These are phyloP conservation scores for Hansenula lynferdii DNA, from an alignment of 1,139 yeast genomes.

Conservation along the genomic window DNA sequence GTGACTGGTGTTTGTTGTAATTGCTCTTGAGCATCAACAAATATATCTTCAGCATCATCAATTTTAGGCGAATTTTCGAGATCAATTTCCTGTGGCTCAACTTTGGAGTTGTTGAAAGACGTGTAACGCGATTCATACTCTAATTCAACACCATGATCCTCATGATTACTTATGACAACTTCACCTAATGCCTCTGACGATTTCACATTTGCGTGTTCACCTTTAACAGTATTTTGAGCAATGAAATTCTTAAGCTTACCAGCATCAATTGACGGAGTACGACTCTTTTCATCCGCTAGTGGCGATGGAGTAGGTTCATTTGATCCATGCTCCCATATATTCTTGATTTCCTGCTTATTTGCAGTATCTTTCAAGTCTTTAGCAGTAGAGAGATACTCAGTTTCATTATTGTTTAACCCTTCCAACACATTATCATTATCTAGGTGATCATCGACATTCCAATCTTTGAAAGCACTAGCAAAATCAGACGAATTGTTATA, in stretches of 20 bases:
- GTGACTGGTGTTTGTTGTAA: background rate
- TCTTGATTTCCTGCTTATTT: conserved; percentile 8
- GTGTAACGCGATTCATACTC: conserved; percentile 12
- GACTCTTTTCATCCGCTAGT: conserved; percentile 1
- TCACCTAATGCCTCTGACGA: conserved; percentile 13
- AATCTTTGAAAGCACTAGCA: conserved; percentile 20
- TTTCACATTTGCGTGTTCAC: conserved; percentile 12
- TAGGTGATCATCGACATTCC: conserved; percentile 12
- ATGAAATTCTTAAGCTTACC: conserved; percentile 14
- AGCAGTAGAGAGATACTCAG: background rate
- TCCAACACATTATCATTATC: background rate
- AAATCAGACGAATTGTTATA: conserved; percentile 19
- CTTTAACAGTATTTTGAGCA: conserved; percentile 5
- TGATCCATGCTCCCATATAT: conserved; percentile 18
- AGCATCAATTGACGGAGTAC: conserved; percentile 12
- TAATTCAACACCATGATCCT: conserved; percentile 17
- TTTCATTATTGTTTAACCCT: background rate
- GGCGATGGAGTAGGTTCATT: conserved; percentile 3
- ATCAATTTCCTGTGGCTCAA: background rate
- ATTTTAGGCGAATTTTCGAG: background rate
- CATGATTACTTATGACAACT: conserved; percentile 14
- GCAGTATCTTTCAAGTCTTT: conserved; percentile 1
- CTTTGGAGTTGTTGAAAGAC: background rate
- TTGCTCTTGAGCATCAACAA: background rate
- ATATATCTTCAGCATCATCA: background rate